phyloP scores from a whole-genome alignment of 106 monocot species.

The Allium sativum region DNA sequence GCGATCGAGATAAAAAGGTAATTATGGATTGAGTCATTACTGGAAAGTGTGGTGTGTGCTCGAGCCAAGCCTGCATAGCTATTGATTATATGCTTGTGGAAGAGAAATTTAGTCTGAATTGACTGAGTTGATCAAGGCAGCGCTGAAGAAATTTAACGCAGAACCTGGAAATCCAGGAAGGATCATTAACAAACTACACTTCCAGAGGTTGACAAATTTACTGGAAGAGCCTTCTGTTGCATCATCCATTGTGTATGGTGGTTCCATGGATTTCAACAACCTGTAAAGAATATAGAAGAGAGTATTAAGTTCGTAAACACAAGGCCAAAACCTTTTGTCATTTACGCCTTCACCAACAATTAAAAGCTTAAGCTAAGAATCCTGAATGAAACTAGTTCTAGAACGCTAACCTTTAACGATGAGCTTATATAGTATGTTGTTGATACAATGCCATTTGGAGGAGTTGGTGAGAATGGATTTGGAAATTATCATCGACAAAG shows the following conservation, averaged over 20 bases:
- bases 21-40: no score
- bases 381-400: slow-evolving; percentile 63
- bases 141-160: slow-evolving; percentile 26
- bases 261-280: slow-evolving; percentile 32
- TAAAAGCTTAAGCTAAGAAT: slow-evolving; percentile 38
- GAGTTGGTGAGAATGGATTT: slow-evolving; percentile 60
- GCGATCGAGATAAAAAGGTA: no score
- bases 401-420: slow-evolving; percentile 71
- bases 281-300: slow-evolving; percentile 87
- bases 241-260: slow-evolving; percentile 52
- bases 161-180: slow-evolving; percentile 20
- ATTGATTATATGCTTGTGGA: no score
- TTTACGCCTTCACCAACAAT: slow-evolving; percentile 70
- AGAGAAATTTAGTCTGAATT: no score
- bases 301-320: slow-evolving; percentile 50
- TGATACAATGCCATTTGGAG: slow-evolving; percentile 80
- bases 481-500: slow-evolving; percentile 83
- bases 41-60: no score
- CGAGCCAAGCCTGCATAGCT: no score
- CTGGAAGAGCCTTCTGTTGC: slow-evolving; percentile 51
- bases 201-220: slow-evolving; percentile 39
- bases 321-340: slow-evolving; percentile 67
- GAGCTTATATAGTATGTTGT: slow-evolving; percentile 24
- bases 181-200: slow-evolving; percentile 54
- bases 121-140: slow-evolving; percentile 45